Evolutionary conservation across 2,329 filamentous ascomycete species (phyloP), one percentile per base, ranked within the genome.

Genomic region (Pseudonectria foliicola): DNA sequence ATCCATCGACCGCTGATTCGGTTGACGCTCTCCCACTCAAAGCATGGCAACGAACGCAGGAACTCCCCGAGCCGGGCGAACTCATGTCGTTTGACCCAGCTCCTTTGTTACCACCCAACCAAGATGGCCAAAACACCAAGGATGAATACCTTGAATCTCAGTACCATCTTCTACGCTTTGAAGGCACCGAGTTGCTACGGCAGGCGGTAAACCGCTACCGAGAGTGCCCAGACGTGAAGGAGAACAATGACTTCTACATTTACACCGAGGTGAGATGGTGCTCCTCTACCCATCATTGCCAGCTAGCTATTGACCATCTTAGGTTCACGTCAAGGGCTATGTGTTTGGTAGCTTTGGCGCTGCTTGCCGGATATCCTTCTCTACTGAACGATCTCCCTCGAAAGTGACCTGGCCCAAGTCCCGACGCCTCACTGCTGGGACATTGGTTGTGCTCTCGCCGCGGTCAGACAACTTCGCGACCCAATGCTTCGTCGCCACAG

Each of bases 141-240:
- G 30, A 43, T 4, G 65, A 70, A 0, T 95, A 94, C 38, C 64
- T 95, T 0, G 65, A 75, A 23, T 72, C 77, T 0, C 85, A 93
- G 32, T 94, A 92, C 52, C 67, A 77, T 3, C 71, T 95, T 2
- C 67, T 87, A 7, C 73, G 88, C 3, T 83, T 87, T 50, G 87
- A 95, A 52, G 75, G 78, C 0, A 65, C 85, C 3, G 73, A 82
- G 10, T 72, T 80, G 1, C 66, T 95, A 1, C 73, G 87, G 6
- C 70, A 77, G 42, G 79, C 84, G 0, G 71, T 94, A 1, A 60
- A 64, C 0, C 59, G 68, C 10, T 71, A 83, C 35, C 70, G 67
- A 15, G 44, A 57, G 1, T 50, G 70, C 6, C 77, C 80, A 0
- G 42, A 52, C 0, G 76, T 77, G 59, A 57, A 57, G 10, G 87